Evolutionary conservation across 1,139 yeast genomes (phyloP), one percentile per base, ranked within the genome.

Genomic region (Pichia kudriavzevii): DNA sequence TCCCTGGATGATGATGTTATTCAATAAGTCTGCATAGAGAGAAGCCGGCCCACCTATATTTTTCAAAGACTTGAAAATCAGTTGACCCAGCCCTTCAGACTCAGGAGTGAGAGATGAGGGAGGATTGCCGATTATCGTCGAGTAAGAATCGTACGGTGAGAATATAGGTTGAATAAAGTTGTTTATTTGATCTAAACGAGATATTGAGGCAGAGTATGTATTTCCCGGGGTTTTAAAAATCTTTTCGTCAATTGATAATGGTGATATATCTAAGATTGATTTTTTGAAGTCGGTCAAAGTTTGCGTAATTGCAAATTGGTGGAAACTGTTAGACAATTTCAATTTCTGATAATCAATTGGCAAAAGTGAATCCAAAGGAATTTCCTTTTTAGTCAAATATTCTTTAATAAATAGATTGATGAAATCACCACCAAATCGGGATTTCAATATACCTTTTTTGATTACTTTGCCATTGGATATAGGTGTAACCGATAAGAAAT

Each of bases 371-470:
- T 39, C 32, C 10, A 59, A 56, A 35, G 60, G 53, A 6, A 53
- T 44, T 10, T 29, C 34, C 14, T 28, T 28, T 15, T 36, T 27
- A 22, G 53, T 43, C 18, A 70, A 60, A 42, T 56, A 65, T 50
- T 67, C 57, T 45, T 68, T 52, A 1, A 64, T 58, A 51, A 77
- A 79, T 39, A 73, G 63, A 53, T 75, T 78, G 39, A 75, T 55
- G 55, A 74, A 81, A 51, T 79, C 81, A 8, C 91, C 91, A 7
- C 79, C 87, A 52, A 67, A 79, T 48, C 70, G 72, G 12, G 79
- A 69, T 54, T 70, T 77, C 42, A 67, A 62, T 7, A 75, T 64
- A 32, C 80, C 76, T 49, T 77, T 78, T 42, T 66, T 62, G 38
- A 79, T 69, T 36, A 80, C 70, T 13, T 72, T 69, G 19, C 91